A percentile compares a stretch with the other conserved stretches of the same genome.
Evolutionary conservation across 208 protist species (phyloP).

Genomic region (Chromosphaera perkinsii): DNA sequence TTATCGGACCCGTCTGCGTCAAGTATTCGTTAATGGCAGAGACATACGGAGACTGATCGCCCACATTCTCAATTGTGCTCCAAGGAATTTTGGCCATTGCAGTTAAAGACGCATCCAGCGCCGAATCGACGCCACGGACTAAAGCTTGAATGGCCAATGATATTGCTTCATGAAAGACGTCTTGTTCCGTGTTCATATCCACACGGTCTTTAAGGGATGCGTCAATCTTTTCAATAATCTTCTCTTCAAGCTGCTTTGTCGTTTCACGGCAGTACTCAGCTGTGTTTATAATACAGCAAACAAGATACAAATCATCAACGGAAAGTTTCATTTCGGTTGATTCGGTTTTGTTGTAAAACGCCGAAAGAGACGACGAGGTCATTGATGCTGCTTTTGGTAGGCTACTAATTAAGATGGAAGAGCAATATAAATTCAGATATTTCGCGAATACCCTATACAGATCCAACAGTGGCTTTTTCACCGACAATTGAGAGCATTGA

Average conservation of each 20-base stretch:
- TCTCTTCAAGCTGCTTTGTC: slow-evolving; percentile 22
- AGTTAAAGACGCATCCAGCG: no score
- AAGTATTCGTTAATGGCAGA: no score
- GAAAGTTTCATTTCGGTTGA: not conserved
- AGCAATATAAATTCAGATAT: slow-evolving; percentile 10
- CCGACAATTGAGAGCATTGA: slow-evolving; percentile 21
- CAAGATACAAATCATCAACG: slow-evolving; percentile 9
- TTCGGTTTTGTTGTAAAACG: not conserved
- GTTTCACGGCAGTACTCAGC: slow-evolving; percentile 35
- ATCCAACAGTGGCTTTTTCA: slow-evolving; percentile 19
- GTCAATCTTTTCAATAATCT: slow-evolving; percentile 38
- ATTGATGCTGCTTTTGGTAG: slow-evolving; percentile 6
- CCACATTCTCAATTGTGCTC: no score
- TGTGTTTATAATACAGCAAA: slow-evolving; percentile 30
- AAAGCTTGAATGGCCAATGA: no score
- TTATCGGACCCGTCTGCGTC: no score
- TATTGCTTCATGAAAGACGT: slow-evolving; percentile 20
- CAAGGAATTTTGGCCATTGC: no score
- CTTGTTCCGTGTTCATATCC: slow-evolving; percentile 16
- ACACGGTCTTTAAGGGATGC: not conserved
- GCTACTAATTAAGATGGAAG: slow-evolving; percentile 1
- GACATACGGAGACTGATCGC: no score
- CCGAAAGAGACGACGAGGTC: not conserved
- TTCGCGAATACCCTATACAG: slow-evolving; percentile 23
- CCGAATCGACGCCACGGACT: no score